A percentile compares a stretch with the other conserved stretches of the same genome.
phyloP scores from a whole-genome alignment of 2,329 filamentous ascomycete species.

The Epichloe gansuensis region DNA sequence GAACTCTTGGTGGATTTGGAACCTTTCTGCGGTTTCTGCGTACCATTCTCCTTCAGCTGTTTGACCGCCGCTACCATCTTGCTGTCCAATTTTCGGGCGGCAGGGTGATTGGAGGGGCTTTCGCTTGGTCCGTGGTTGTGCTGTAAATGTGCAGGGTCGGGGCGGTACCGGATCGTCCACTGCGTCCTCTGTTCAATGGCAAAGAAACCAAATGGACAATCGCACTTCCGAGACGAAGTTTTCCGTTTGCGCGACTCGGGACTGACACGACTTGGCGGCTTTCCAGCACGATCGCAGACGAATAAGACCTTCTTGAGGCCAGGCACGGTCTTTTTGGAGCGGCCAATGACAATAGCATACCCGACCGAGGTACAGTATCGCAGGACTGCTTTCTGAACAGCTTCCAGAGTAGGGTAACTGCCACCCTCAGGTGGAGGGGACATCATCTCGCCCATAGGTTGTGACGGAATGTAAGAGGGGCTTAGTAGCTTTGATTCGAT shows the following conservation, averaged over 20 bases:
- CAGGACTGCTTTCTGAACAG: conserved; percentile 50
- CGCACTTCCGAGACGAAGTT: conserved; percentile 55
- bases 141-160: conserved; percentile 41
- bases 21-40: conserved; percentile 14
- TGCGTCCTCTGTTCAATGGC: conserved; percentile 54
- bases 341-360: conserved; percentile 54
- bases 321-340: conserved; percentile 55
- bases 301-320: conserved; percentile 56
- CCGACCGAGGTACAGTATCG: conserved; percentile 54
- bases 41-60: conserved; percentile 52
- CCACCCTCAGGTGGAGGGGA: conserved; percentile 51
- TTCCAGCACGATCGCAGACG: conserved; percentile 52
- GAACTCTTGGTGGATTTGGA: conserved; percentile 3
- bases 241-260: conserved; percentile 52
- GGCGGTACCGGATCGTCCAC: conserved; percentile 53
- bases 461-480: conserved; percentile 36
- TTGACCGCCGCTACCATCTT: conserved; percentile 57
- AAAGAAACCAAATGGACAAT: conserved; percentile 58
- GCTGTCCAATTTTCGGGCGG: conserved; percentile 51
- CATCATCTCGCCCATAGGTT: conserved; percentile 47
- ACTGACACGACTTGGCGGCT: conserved; percentile 47
- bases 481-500: conserved; percentile 35
- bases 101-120: conserved; percentile 52
- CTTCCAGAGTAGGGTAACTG: conserved; percentile 50
- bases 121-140: conserved; percentile 57